A percentile compares a stretch with the other conserved stretches of the same genome.
Evolutionary conservation across 441 rosid species (phyloP).

Genomic region (Manihot esculenta): DNA sequence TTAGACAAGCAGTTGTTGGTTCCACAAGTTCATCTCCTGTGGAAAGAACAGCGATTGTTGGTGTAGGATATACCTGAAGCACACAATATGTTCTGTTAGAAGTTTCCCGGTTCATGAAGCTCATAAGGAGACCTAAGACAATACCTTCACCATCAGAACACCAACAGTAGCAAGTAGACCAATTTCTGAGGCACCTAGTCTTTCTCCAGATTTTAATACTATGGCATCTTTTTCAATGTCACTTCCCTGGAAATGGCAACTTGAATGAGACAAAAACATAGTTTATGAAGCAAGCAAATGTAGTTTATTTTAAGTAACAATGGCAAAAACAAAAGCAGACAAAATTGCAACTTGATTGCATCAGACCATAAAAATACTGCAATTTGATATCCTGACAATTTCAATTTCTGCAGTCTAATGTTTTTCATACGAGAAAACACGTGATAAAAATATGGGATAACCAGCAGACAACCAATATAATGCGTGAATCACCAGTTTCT

Average conservation of each 20-base stretch:
- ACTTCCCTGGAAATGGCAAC: conserved; percentile 55
- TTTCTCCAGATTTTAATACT: conserved; percentile 71
- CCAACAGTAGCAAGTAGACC: conserved; percentile 90
- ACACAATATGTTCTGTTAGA: conserved; percentile 16
- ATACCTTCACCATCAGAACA: conserved; percentile 72
- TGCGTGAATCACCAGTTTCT: not conserved
- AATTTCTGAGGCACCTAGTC: conserved; percentile 81
- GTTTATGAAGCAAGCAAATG: not conserved
- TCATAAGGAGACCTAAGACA: conserved; percentile 22
- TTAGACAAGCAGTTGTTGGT: conserved; percentile 51
- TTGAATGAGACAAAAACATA: conserved; percentile 14
- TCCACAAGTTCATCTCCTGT: conserved; percentile 96
- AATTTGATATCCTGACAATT: not conserved
- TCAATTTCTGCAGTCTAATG: not conserved
- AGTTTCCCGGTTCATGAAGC: conserved; percentile 19
- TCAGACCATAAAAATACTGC: not conserved
- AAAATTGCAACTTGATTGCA: not conserved
- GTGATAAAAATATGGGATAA: not conserved
- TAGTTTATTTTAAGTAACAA: too few species aligned
- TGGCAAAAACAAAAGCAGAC: not conserved
- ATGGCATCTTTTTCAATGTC: conserved; percentile 70
- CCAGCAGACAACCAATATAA: not conserved
- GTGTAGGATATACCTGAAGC: conserved; percentile 74
- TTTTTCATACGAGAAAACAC: not conserved
- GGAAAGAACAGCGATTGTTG: conserved; percentile 87